Evolutionary conservation across 2,329 filamentous ascomycete species (phyloP), one percentile per base, ranked within the genome.

Genomic region (Amauroascus niger): DNA sequence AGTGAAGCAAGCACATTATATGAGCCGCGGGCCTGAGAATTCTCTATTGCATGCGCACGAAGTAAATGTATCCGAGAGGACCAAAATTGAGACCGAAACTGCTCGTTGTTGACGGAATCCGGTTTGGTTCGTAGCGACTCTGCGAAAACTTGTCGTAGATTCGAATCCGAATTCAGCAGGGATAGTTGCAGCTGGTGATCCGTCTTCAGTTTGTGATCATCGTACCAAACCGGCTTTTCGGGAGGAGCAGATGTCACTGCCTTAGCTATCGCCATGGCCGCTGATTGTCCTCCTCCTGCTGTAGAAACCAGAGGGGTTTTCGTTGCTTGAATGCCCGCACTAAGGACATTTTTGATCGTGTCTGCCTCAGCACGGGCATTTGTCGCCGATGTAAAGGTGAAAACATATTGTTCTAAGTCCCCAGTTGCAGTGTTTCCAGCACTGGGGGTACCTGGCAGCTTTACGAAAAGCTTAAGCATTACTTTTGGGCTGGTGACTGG

Each of bases 1-100:
- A 97, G 83, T 16, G 87, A 86, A 0, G 93, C 90, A 16, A 98
- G 76, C 6, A 97, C 90, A 62, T 98, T 97, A 71, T 96, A 96
- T 2, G 88, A 83, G 5, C 91, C 93, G 60, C 87, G 85, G 61
- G 83, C 86, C 72, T 98, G 94, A 55, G 81, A 83, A 53, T 80
- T 83, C 69, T 97, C 89, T 44, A 95, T 93, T 1, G 89, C 90
- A 71, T 96, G 87, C 0, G 91, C 86, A 11, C 93, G 86, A 28
- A 98, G 77, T 30, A 96, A 75, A 66, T 88, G 88, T 45, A 90
- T 80, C 44, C 94, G 80, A 1, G 88, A 88, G 1, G 88, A 88
- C 93, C 93, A 98, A 72, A 98, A 98, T 67, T 96, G 91, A 1
- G 82, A 77, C 61, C 91, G 89, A 68, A 97, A 95, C 43, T 89